Conservation (phyloP, 345 rosid genomes). For the Lepidium sativum region DNA sequence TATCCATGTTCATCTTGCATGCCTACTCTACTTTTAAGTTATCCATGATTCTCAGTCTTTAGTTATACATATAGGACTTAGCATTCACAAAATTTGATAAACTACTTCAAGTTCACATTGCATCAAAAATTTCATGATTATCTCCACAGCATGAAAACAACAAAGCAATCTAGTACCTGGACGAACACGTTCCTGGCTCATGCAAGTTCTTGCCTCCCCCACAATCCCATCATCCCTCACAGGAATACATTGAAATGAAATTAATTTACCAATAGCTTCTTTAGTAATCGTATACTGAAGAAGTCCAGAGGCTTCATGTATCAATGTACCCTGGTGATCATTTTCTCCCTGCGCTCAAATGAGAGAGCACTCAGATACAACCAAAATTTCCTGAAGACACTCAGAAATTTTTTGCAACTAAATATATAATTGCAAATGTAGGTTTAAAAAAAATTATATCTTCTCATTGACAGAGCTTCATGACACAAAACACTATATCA, state of each 20-base stretch:
- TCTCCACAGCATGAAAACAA: conserved; percentile 3
- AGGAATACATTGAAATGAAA: conserved; percentile 83
- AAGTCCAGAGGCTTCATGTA: conserved; percentile 61
- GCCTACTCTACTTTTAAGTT: not conserved
- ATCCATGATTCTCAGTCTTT: conserved; percentile 1
- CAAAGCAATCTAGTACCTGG: conserved; percentile 49
- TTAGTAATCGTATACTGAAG: conserved; percentile 68
- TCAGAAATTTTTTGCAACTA: not conserved
- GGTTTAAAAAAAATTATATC: not conserved
- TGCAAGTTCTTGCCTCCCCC: conserved; percentile 80
- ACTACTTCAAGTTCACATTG: conserved; percentile 7
- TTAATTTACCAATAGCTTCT: conserved; percentile 80
- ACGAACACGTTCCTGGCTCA: conserved; percentile 78
- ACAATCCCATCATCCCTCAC: conserved; percentile 77
- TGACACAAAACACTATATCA: no score
- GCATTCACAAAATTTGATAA: not conserved
- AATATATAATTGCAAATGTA: not conserved
- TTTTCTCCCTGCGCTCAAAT: conserved; percentile 48
- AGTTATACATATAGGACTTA: no score
- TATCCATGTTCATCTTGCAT: not conserved
- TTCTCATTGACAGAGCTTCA: not conserved
- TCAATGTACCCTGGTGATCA: conserved; percentile 45
- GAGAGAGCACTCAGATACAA: conserved; percentile 13
- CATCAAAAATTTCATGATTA: not conserved
- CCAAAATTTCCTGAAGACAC: conserved; percentile 6